Base-by-base conservation (phyloP, 331 rosid species). In the Acacia concinna region DNA sequence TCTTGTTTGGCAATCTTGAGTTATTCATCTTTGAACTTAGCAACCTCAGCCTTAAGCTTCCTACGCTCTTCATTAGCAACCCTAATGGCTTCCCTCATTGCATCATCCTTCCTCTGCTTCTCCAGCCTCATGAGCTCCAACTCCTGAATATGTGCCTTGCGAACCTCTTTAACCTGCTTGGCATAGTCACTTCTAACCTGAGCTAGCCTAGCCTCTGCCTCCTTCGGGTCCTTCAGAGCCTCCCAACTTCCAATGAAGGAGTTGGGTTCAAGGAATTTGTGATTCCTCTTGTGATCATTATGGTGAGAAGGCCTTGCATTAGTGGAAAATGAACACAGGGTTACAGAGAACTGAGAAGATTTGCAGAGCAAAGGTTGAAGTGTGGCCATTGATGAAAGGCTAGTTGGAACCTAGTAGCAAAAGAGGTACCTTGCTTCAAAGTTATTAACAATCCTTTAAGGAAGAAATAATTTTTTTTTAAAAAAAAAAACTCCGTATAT, bases 21-120 rank as follows among this genome's bases (percentile, higher is more conserved):
- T 82, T 96, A 89, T 51, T 90, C 89, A 1, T 97, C 98, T 18
- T 96, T 88, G 77, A 86, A 87, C 68, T 87, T 83, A 0, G 97
- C 96, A 1, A 86, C 98, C 77, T 93, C 91, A 8, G 93, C 96
- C 79, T 93, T 93, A 59, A 91, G 86, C 79, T 81, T 93, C 91
- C 79, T 88, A 38, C 91, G 91, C 80, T 93, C 97, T 86, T 96
- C 92, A 60, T 84, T 93, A 5, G 90, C 93, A 32, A 90, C 59
- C 76, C 94, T 86, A 21, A 91, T 91, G 1, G 91, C 89, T 69
- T 96, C 97, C 66, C 62, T 81, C 40, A 76, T 84, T 21, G 93
- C 97, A 47, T 93, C 97, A 13, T 96, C 93, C 68, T 90, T 91
- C 30, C 88, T 91, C 71, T 84, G 90, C 78, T 89, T 90, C 71